Conservation (phyloP, 2,329 filamentous ascomycete species). For the Eutypa lata region DNA sequence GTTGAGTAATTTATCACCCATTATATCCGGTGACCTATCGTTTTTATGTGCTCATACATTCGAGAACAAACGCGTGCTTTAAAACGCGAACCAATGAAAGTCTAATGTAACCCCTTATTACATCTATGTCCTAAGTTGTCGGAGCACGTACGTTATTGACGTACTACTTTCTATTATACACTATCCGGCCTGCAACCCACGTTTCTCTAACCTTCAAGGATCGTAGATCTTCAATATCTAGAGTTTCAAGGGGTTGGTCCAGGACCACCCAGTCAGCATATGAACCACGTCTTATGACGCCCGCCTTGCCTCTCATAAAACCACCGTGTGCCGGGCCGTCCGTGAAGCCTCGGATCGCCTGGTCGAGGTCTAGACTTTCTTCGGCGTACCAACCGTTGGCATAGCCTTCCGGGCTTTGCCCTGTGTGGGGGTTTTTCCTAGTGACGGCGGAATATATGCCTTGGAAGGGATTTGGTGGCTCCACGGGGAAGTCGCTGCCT, state of each 20-base stretch:
- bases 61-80: too few species aligned
- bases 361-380: slow-evolving; percentile 55
- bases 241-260: slow-evolving; percentile 50
- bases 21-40: too few species aligned
- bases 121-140: not conserved
- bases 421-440: slow-evolving; percentile 56
- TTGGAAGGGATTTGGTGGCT: slow-evolving; percentile 64
- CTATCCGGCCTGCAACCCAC: slow-evolving; percentile 60
- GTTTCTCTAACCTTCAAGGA: slow-evolving; percentile 59
- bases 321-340: slow-evolving; percentile 55
- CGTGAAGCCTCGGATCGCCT: slow-evolving; percentile 63
- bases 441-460: slow-evolving; percentile 68
- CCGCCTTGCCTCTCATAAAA: slow-evolving; percentile 57
- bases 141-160: not conserved
- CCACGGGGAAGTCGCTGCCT: slow-evolving; percentile 70
- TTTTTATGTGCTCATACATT: too few species aligned
- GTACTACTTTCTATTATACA: slow-evolving; percentile 36
- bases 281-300: slow-evolving; percentile 56
- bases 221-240: slow-evolving; percentile 51
- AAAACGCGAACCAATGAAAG: too few species aligned
- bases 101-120: too few species aligned
- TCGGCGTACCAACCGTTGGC: slow-evolving; percentile 55
- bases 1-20: too few species aligned
- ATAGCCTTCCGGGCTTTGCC: slow-evolving; percentile 44
- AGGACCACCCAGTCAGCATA: slow-evolving; percentile 72